These are phyloP conservation scores for Phytophthora aleatoria DNA, from an alignment of 352 stramenopile species.

Conservation along the genomic window DNA sequence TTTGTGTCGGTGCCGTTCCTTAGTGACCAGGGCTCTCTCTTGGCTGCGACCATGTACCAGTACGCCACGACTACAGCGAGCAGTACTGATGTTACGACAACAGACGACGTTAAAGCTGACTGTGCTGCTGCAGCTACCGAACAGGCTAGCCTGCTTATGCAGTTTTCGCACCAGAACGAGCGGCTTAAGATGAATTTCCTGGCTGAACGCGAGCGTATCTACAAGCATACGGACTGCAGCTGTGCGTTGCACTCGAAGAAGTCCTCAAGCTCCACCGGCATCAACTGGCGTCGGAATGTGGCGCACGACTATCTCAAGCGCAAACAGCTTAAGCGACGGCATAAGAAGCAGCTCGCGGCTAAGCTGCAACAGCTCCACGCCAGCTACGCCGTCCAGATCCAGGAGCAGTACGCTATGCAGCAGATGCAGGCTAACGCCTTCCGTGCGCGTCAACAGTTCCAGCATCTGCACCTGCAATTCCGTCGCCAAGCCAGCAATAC, in stretches of 20 bases:
- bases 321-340: conserved; percentile 75
- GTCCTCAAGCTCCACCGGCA: conserved; percentile 11
- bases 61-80: conserved; percentile 17
- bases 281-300: conserved; percentile 63
- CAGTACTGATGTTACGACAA: conserved; percentile 4
- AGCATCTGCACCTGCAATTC: conserved; percentile 38
- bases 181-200: conserved; percentile 56
- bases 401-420: conserved; percentile 53
- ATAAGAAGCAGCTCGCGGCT: conserved; percentile 66
- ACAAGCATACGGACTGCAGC: conserved; percentile 49
- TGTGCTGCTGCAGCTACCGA: conserved; percentile 28
- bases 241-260: conserved; percentile 41
- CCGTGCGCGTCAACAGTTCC: conserved; percentile 48
- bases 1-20: conserved; percentile 43
- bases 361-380: conserved; percentile 56
- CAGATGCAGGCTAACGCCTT: conserved; percentile 57
- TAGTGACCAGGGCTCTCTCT: conserved; percentile 46
- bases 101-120: conserved; percentile 13
- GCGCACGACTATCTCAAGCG: conserved; percentile 57
- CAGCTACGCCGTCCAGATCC: conserved; percentile 46
- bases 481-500: conserved; percentile 13
- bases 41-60: conserved; percentile 53
- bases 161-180: conserved; percentile 58
- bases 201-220: conserved; percentile 50
- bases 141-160: conserved; percentile 44